Evolutionary conservation across 345 rosid species (phyloP).

Genomic region (Sisymbrium irio): DNA sequence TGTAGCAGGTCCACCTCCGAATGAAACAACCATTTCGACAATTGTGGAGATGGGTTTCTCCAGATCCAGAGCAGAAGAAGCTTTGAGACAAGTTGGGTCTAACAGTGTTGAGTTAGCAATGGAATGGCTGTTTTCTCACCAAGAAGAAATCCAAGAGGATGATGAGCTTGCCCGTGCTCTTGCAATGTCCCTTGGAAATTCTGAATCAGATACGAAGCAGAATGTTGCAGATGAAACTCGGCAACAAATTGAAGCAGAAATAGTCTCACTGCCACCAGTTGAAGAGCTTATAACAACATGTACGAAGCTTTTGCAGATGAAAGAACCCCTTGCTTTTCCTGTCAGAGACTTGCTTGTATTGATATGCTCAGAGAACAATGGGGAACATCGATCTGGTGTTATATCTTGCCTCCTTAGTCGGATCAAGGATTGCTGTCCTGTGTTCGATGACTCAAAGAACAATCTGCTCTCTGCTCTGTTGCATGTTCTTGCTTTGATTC

Average conservation of each 20-base stretch:
- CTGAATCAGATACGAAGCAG: slow-evolving; percentile 78
- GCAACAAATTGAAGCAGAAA: slow-evolving; percentile 65
- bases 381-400: slow-evolving; percentile 74
- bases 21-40: slow-evolving; percentile 78
- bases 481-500: slow-evolving; percentile 90
- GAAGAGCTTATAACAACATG: slow-evolving; percentile 87
- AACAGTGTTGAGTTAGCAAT: slow-evolving; percentile 95
- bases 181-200: slow-evolving; percentile 90
- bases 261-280: slow-evolving; percentile 79
- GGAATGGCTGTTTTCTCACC: slow-evolving; percentile 97
- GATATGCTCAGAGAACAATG: slow-evolving; percentile 84
- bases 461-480: slow-evolving; percentile 60
- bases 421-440: slow-evolving; percentile 55
- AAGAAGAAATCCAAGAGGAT: slow-evolving; percentile 88
- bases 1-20: slow-evolving; percentile 81
- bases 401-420: slow-evolving; percentile 71
- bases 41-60: slow-evolving; percentile 98
- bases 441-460: slow-evolving; percentile 52
- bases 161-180: slow-evolving; percentile 99
- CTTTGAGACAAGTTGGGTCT: slow-evolving; percentile 88
- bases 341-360: slow-evolving; percentile 83
- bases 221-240: slow-evolving; percentile 48
- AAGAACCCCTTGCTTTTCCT: slow-evolving; percentile 85
- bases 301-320: slow-evolving; percentile 82
- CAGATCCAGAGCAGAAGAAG: slow-evolving; percentile 94